Conservation (phyloP, 2,329 filamentous ascomycete genomes). For the Alternaria panax region DNA sequence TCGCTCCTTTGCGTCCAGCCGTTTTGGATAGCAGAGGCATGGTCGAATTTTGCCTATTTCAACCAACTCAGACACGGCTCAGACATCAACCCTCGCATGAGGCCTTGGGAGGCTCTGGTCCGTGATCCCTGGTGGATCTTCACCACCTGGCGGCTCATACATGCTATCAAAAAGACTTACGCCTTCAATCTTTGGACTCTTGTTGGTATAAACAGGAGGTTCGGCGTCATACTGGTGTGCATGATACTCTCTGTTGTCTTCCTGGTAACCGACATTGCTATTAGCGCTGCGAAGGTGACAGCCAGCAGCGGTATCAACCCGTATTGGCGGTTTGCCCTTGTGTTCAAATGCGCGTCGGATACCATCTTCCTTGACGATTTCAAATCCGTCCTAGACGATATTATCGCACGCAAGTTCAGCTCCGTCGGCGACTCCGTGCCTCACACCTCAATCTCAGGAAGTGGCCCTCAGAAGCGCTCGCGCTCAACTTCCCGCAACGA, state of each 20-base stretch:
- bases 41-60: slow-evolving; percentile 49
- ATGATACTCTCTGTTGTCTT: slow-evolving; percentile 45
- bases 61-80: slow-evolving; percentile 36
- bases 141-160: slow-evolving; percentile 43
- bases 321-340: slow-evolving; percentile 47
- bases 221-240: slow-evolving; percentile 45
- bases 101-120: slow-evolving; percentile 44
- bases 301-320: slow-evolving; percentile 44
- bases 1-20: slow-evolving; percentile 43
- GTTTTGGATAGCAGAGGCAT: slow-evolving; percentile 47
- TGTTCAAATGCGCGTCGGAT: slow-evolving; percentile 48
- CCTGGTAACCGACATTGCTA: slow-evolving; percentile 39
- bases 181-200: slow-evolving; percentile 36
- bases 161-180: slow-evolving; percentile 45
- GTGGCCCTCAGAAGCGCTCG: slow-evolving; percentile 21
- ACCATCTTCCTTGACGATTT: slow-evolving; percentile 49
- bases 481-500: slow-evolving; percentile 25
- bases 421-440: slow-evolving; percentile 23
- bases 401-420: slow-evolving; percentile 37
- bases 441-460: slow-evolving; percentile 20
- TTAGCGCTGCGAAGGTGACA: slow-evolving; percentile 40
- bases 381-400: slow-evolving; percentile 46
- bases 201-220: slow-evolving; percentile 39
- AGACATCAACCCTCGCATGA: slow-evolving; percentile 36
- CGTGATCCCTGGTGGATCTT: slow-evolving; percentile 50